Percentiles rank a stretch among this genome's conserved stretches.
Evolutionary conservation across 2,329 filamentous ascomycete species (phyloP).

Genomic region (Colletotrichum chrysophilum): DNA sequence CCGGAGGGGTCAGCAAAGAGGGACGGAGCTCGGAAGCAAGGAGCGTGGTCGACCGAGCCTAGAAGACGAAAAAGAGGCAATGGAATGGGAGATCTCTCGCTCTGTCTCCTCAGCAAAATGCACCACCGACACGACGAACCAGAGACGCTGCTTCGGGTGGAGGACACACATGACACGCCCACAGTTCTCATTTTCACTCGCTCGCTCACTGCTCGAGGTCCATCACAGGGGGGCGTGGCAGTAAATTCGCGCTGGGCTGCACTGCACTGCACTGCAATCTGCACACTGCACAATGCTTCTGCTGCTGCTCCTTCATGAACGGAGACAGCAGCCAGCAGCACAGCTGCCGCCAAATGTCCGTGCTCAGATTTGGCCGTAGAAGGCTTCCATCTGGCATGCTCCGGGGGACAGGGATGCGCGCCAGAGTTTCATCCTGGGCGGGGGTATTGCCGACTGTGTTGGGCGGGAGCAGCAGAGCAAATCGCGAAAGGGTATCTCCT

Average conservation of each 20-base stretch:
- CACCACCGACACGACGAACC: background rate
- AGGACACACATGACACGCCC: background rate
- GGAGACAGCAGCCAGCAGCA: background rate
- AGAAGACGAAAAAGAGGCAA: conserved; percentile 1
- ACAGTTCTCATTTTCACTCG: background rate
- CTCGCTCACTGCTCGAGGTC: background rate
- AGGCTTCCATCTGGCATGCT: conserved; percentile 16
- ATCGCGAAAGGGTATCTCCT: background rate
- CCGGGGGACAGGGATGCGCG: conserved; percentile 4
- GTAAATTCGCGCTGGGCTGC: background rate
- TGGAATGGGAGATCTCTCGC: background rate
- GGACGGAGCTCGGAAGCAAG: conserved; percentile 9
- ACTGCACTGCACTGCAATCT: background rate
- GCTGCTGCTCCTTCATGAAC: background rate
- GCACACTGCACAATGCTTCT: background rate
- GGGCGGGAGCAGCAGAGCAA: conserved; percentile 1
- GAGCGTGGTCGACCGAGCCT: conserved; percentile 13
- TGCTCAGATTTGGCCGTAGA: conserved; percentile 21
- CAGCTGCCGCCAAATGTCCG: conserved; percentile 17
- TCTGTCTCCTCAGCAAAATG: background rate
- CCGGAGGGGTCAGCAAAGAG: background rate
- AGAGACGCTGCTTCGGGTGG: background rate
- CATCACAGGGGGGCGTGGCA: background rate
- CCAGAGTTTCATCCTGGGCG: conserved; percentile 22
- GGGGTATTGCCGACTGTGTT: background rate